A percentile compares a stretch with the other conserved stretches of the same genome.
Evolutionary conservation across 176 grass and related monocot species (phyloP).

Genomic region (Musa acuminata): DNA sequence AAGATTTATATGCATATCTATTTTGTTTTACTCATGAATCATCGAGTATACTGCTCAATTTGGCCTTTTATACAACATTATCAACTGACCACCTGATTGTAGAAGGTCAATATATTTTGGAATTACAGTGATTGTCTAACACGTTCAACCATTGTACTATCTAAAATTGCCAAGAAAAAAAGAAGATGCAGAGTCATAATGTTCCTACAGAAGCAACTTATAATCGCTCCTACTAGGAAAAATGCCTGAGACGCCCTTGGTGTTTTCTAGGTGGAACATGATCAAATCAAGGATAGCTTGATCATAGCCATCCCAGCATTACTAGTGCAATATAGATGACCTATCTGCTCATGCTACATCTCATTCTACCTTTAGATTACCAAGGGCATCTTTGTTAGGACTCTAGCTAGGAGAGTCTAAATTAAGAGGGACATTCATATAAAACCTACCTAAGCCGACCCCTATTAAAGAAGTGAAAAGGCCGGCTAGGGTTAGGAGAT

Average conservation of each 20-base stretch:
- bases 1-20: not conserved
- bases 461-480: too few species aligned
- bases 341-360: not conserved
- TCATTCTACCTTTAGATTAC: not conserved
- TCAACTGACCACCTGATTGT: not conserved
- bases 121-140: not conserved
- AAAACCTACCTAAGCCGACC: too few species aligned
- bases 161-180: not conserved
- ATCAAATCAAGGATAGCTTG: not conserved
- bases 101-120: not conserved
- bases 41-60: not conserved
- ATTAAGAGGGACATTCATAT: too few species aligned
- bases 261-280: not conserved
- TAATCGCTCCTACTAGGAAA: not conserved
- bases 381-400: too few species aligned
- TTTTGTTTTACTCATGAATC: not conserved
- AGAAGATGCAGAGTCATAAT: not conserved
- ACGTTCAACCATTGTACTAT: not conserved
- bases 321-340: not conserved
- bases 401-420: too few species aligned
- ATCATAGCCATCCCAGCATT: not conserved
- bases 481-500: too few species aligned
- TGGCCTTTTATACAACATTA: not conserved
- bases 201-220: not conserved
- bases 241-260: not conserved